Base-by-base conservation (phyloP, 2,329 filamentous ascomycete genomes). In the Claviceps sp. region DNA sequence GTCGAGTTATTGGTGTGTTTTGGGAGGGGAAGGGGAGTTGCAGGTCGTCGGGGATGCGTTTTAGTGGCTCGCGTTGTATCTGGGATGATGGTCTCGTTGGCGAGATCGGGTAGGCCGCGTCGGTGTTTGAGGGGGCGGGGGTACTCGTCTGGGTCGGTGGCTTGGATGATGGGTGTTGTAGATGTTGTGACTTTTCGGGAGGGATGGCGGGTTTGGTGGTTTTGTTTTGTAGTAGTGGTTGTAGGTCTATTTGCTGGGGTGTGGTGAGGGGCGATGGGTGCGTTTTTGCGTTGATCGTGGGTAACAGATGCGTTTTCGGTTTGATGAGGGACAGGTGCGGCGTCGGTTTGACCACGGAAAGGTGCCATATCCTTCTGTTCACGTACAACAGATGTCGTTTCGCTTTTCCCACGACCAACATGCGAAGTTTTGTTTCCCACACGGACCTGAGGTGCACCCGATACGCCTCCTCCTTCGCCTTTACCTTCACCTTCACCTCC, bases 81-180 rank as follows among this genome's bases (percentile, higher is more conserved):
- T 6, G 62, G 62, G 26, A 65, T 58, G 13, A 61, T 57, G 3
- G 60, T 66, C 20, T 65, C 59, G 14, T 61, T 59, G 16, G 58
- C 54, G 23, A 57, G 53, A 3, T 9, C 2, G 4, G 9, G 29
- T 9, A 34, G 3, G 9, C 11, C 29, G 29, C 2, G 22, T 38
- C 5, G 9, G 17, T 34, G 17, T 8, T 26, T 23, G 29, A 37
- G 16, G 16, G 20, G 38, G 7, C 47, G 42, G 22, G 7, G 22
- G 23, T 34, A 29, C 3, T 14, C 5, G 29, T n/a, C 14, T 9
- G 34, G 52, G 2, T 64, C 66, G 4, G 66, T 68, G 20, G 59
- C 61, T 49, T 62, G 64, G 48, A 67, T 61, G 38, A 64, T 52
- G 22, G 17, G 36, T 7, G 47, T n/a, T 16, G 29, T n/a, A 1